Evolutionary conservation across 352 stramenopile species (phyloP).

Genomic region (Globisporangium solare): DNA sequence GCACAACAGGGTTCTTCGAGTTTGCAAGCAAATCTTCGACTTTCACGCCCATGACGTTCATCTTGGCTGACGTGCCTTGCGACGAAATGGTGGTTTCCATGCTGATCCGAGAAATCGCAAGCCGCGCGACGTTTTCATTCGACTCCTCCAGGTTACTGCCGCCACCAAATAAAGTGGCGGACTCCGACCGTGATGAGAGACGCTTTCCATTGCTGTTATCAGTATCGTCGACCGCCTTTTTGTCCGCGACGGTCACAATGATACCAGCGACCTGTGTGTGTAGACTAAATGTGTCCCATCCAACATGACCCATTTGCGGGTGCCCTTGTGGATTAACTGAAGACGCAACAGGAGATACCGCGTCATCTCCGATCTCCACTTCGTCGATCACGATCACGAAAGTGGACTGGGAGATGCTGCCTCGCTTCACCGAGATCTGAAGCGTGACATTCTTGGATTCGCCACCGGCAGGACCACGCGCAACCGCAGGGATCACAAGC

Average conservation of each 20-base stretch:
- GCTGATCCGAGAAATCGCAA: constrained; percentile 63
- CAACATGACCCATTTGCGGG: neutral
- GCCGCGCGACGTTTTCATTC: constrained; percentile 51
- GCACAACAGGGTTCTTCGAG: constrained; percentile 62
- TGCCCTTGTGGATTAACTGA: constrained; percentile 2
- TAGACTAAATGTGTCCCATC: constrained; percentile 61
- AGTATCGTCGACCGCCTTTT: constrained; percentile 25
- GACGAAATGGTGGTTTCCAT: constrained; percentile 42
- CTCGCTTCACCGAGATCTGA: constrained; percentile 63
- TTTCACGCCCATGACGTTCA: constrained; percentile 72
- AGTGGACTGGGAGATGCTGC: constrained; percentile 66
- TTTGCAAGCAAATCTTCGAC: constrained; percentile 62
- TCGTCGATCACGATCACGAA: constrained; percentile 68
- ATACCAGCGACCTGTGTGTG: constrained; percentile 68
- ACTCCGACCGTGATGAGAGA: neutral
- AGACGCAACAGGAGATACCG: constrained; percentile 7
- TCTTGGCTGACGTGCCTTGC: constrained; percentile 41
- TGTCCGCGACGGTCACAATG: constrained; percentile 68
- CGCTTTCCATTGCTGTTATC: constrained; percentile 6
- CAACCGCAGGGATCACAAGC: constrained; percentile 41
- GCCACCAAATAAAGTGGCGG: neutral
- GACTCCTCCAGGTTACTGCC: neutral
- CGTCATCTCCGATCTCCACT: constrained; percentile 3
- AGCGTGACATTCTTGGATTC: constrained; percentile 23
- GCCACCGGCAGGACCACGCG: constrained; percentile 21